Percentiles rank a stretch among this genome's conserved stretches.
phyloP scores from a whole-genome alignment of 2,329 filamentous ascomycete species.

The Trichoderma pleuroti region DNA sequence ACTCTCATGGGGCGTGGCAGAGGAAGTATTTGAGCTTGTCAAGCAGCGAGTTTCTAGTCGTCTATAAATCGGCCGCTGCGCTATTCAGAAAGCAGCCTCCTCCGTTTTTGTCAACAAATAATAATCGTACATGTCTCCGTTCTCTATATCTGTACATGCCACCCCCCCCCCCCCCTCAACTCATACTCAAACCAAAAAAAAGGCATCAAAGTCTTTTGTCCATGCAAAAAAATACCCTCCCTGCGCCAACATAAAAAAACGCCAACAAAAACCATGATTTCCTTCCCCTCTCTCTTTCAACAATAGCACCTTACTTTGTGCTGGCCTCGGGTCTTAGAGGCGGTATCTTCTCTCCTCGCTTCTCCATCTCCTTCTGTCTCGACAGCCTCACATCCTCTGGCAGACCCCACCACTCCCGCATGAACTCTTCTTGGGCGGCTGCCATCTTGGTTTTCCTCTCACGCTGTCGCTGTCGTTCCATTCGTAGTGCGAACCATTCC shows the following conservation, averaged over 20 bases:
- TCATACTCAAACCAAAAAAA: not conserved
- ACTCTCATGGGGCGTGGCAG: conserved; percentile 55
- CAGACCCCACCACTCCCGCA: conserved; percentile 65
- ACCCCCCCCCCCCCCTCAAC: not conserved
- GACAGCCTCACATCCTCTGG: conserved; percentile 53
- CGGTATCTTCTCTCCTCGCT: conserved; percentile 49
- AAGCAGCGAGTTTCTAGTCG: conserved; percentile 17
- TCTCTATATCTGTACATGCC: conserved; percentile 11
- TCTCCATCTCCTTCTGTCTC: conserved; percentile 50
- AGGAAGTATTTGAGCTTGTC: conserved; percentile 27
- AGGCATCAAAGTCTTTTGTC: not conserved
- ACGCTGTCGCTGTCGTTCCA: conserved; percentile 65
- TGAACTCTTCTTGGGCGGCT: conserved; percentile 61
- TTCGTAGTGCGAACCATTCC: conserved; percentile 83
- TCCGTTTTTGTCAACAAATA: not conserved
- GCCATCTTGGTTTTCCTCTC: conserved; percentile 60
- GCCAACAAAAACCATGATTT: not conserved
- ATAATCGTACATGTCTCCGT: conserved; percentile 13
- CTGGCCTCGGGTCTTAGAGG: not conserved
- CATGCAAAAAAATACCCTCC: not conserved
- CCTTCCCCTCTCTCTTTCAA: not conserved
- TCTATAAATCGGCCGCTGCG: conserved; percentile 9
- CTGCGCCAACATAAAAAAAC: conserved; percentile 6
- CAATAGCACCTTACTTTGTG: not conserved
- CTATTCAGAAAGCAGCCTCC: not conserved